Percentiles rank a stretch among this genome's conserved stretches.
These are phyloP conservation scores for Metarhizium guizhouense DNA, from an alignment of 2,329 filamentous ascomycete genomes.

Conservation along the genomic window DNA sequence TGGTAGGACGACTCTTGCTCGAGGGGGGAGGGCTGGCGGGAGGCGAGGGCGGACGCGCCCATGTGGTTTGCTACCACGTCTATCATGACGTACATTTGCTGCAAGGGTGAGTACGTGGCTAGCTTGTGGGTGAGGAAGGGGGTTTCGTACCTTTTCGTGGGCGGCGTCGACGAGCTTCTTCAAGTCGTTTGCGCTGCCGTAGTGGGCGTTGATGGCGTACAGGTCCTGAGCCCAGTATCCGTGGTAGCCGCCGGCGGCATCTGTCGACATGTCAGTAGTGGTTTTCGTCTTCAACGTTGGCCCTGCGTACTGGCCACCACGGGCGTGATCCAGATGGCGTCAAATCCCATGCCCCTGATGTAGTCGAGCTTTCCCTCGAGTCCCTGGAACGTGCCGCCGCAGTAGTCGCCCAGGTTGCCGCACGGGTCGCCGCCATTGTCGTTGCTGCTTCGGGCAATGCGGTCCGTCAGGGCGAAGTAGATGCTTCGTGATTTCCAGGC, in stretches of 20 bases:
- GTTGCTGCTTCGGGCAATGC: slow-evolving; percentile 36
- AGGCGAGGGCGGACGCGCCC: slow-evolving; percentile 40
- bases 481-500: slow-evolving; percentile 46
- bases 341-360: slow-evolving; percentile 52
- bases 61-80: slow-evolving; percentile 54
- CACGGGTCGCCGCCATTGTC: slow-evolving; percentile 36
- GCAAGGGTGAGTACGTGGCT: neutral
- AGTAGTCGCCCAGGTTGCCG: slow-evolving; percentile 37
- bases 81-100: slow-evolving; percentile 46
- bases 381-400: slow-evolving; percentile 52
- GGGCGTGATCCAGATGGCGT: slow-evolving; percentile 50
- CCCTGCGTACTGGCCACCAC: slow-evolving; percentile 34
- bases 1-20: slow-evolving; percentile 52
- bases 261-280: slow-evolving; percentile 11
- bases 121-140: neutral
- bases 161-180: slow-evolving; percentile 44
- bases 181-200: slow-evolving; percentile 51
- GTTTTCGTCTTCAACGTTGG: too few relatives aligned
- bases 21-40: slow-evolving; percentile 32
- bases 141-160: slow-evolving; percentile 41
- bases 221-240: slow-evolving; percentile 46
- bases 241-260: slow-evolving; percentile 38
- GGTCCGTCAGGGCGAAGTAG: slow-evolving; percentile 50
- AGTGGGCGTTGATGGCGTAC: slow-evolving; percentile 45
- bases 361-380: slow-evolving; percentile 52